Percentiles rank a stretch among this genome's conserved stretches.
Conservation (phyloP, 345 rosid species). For the Gynandropsis gynandra region DNA sequence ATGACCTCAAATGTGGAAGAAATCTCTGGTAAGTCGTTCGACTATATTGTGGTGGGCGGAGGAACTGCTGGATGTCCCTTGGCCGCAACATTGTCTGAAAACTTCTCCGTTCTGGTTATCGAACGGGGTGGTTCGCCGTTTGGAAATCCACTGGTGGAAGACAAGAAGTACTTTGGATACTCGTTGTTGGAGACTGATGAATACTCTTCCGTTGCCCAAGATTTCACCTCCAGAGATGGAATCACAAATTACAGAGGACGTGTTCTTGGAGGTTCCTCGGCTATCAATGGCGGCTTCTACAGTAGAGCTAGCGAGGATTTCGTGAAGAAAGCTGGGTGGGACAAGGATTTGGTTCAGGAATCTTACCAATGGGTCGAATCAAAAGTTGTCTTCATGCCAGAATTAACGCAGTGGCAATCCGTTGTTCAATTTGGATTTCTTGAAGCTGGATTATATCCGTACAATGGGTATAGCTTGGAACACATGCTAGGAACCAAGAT, state of each 20-base stretch:
- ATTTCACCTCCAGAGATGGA: conserved; percentile 52
- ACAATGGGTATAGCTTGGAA: conserved; percentile 55
- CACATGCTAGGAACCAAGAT: conserved; percentile 71
- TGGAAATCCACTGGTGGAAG: conserved; percentile 43
- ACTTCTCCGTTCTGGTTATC: conserved; percentile 50
- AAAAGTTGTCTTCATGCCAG: conserved; percentile 46
- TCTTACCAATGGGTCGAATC: conserved; percentile 74
- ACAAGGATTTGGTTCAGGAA: conserved; percentile 44
- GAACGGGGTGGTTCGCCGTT: conserved; percentile 65
- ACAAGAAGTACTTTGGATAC: conserved; percentile 40
- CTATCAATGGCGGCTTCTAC: conserved; percentile 68
- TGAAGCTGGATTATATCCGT: conserved; percentile 65
- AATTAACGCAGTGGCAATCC: conserved; percentile 60
- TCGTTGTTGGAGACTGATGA: conserved; percentile 51
- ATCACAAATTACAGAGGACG: conserved; percentile 44
- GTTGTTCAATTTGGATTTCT: conserved; percentile 55
- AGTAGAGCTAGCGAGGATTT: conserved; percentile 58
- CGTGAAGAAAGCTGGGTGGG: conserved; percentile 51
- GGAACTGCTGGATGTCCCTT: conserved; percentile 71
- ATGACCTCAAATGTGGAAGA: conserved; percentile 51
- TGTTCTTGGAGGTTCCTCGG: conserved; percentile 64
- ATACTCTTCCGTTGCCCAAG: conserved; percentile 50
- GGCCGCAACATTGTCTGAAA: conserved; percentile 57
- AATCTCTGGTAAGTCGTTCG: conserved; percentile 59
- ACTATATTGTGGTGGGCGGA: conserved; percentile 61